Base-by-base conservation (phyloP, 2,329 filamentous ascomycete genomes). In the Ophiostoma perfectum region DNA sequence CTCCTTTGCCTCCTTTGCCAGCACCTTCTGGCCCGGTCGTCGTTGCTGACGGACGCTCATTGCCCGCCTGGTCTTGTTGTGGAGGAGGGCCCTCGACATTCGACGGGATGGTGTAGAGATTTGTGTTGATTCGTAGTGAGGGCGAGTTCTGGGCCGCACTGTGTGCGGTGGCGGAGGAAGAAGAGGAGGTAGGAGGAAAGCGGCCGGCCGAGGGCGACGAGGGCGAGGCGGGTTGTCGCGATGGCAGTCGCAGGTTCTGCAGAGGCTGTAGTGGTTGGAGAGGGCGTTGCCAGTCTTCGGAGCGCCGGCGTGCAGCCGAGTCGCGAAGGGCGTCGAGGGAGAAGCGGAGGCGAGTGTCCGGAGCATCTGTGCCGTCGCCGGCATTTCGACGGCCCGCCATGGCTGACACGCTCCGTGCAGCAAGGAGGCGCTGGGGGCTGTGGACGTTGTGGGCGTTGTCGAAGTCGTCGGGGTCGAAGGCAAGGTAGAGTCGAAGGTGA, bases 21-120 rank as follows among this genome's bases (percentile, higher is more conserved):
- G 16, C n/a, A 8, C 16, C 14, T 27, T 4, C 41, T 44, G 16
- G 60, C 65, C 11, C 60, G 55, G 58, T 12, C 45, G 65, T 39
- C 45, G 44, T 27, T 66, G n/a, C 47, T 45, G 63, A 12, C 8
- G 63, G 58, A 7, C 14, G 49, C 7, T 2, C n/a, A n/a, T 16
- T 14, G 47, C 11, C 12, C 11, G 47, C 47, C 16, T 49, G n/a
- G 52, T 58, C n/a, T 18, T 63, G 12, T 14, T 39, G 27, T 12
- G 18, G 52, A 41, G 64, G 11, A 5, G 72, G 68, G 36, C 67
- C 69, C 49, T 65, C 64, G 36, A 65, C 64, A 36, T 75, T 73
- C 9, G 76, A 77, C 52, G 74, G 68, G 69, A 77, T 77, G 7
- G 76, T 76, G 67, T 77, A 77, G 6, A 78, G 73, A 3, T 73